A percentile compares a stretch with the other conserved stretches of the same genome.
Evolutionary conservation across 1,284 basidiomycete species (phyloP).

Genomic region (Rhodotorula mucilaginosa): DNA sequence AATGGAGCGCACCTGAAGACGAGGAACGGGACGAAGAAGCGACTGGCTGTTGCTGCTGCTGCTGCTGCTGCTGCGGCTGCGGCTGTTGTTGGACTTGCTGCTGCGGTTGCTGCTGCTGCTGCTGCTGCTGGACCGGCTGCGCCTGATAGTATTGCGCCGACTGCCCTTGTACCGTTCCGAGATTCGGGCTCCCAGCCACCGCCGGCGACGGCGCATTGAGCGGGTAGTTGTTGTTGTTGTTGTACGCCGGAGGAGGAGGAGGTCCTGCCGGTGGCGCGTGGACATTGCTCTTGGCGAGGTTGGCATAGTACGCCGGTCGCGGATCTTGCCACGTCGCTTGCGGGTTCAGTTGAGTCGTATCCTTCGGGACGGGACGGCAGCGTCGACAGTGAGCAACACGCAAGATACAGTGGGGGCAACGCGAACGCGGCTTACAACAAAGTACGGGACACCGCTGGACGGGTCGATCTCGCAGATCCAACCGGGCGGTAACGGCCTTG

Average conservation of each 20-base stretch:
- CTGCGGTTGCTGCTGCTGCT: not conserved
- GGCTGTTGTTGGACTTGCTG: not conserved
- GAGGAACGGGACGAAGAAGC: no score
- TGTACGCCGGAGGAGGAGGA: not conserved
- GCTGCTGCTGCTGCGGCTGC: not conserved
- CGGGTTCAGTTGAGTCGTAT: not conserved
- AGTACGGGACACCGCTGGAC: not conserved
- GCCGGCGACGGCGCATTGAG: no score
- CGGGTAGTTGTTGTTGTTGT: not conserved
- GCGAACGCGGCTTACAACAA: not conserved
- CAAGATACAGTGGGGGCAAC: no score
- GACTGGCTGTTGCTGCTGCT: no score
- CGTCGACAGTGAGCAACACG: no score
- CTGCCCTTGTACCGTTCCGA: no score
- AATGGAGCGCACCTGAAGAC: no score
- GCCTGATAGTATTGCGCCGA: no score
- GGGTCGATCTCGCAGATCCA: conserved; percentile 8
- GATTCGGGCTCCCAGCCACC: no score
- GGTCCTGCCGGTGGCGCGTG: not conserved
- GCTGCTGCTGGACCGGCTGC: not conserved
- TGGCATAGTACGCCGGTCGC: conserved; percentile 1
- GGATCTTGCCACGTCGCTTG: conserved; percentile 8
- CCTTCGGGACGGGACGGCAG: not conserved
- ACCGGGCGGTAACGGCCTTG: conserved; percentile 3
- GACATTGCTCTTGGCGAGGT: not conserved